Percentiles rank a stretch among this genome's conserved stretches.
These are phyloP conservation scores for Hypoxylon sp. DNA, from an alignment of 2,329 filamentous ascomycete species.

Conservation along the genomic window DNA sequence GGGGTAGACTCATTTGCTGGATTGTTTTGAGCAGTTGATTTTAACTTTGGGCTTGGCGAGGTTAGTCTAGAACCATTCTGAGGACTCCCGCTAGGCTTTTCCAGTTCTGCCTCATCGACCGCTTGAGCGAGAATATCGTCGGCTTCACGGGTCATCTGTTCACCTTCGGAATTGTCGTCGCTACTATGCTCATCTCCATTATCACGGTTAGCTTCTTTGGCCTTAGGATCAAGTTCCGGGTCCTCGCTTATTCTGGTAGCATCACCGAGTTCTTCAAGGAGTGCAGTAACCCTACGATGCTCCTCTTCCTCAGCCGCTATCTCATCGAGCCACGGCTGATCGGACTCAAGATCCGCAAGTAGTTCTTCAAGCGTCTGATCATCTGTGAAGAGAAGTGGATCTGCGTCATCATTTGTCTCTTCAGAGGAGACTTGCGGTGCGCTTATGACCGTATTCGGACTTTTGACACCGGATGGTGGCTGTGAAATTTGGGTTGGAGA, in stretches of 20 bases:
- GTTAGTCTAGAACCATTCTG: slow-evolving; percentile 23
- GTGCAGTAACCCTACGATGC: slow-evolving; percentile 52
- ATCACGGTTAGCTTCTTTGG: slow-evolving; percentile 5
- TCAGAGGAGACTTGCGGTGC: slow-evolving; percentile 21
- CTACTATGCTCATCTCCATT: slow-evolving; percentile 37
- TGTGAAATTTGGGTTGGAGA: slow-evolving; percentile 40
- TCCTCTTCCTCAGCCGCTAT: slow-evolving; percentile 52
- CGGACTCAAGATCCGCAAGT: slow-evolving; percentile 60
- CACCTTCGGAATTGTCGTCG: slow-evolving; percentile 64
- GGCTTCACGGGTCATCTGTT: slow-evolving; percentile 62
- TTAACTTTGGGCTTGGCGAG: slow-evolving; percentile 9
- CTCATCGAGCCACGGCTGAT: slow-evolving; percentile 55
- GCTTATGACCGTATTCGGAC: slow-evolving; percentile 22
- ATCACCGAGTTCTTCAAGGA: slow-evolving; percentile 55
- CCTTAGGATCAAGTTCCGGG: slow-evolving; percentile 10
- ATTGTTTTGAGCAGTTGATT: not conserved
- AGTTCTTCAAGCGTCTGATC: slow-evolving; percentile 69
- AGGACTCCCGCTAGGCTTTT: slow-evolving; percentile 42
- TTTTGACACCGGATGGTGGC: slow-evolving; percentile 29
- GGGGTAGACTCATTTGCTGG: slow-evolving; percentile 9
- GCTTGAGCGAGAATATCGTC: slow-evolving; percentile 63
- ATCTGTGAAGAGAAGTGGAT: slow-evolving; percentile 62
- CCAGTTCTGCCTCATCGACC: slow-evolving; percentile 62
- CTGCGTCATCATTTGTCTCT: slow-evolving; percentile 52
- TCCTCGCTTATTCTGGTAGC: slow-evolving; percentile 24